A percentile compares a stretch with the other conserved stretches of the same genome.
Conservation (phyloP, 768 basidiomycete genomes). For the Pleurotus tuber-regium region DNA sequence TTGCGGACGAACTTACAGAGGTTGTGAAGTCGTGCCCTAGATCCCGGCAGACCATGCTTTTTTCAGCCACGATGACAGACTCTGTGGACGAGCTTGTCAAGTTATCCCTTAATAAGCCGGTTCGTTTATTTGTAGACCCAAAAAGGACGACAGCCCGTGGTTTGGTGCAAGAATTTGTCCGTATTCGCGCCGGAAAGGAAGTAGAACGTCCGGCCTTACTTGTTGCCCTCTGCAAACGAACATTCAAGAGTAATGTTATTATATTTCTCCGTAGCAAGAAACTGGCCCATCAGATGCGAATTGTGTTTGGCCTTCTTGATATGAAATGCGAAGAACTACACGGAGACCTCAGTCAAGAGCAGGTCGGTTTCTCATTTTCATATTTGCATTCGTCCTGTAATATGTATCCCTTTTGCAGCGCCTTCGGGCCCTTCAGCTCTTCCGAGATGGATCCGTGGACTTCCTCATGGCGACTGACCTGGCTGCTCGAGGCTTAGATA, state of each 20-base stretch:
- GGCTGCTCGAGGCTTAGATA: constrained; percentile 93
- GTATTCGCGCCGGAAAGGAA: constrained; percentile 81
- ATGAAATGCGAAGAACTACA: constrained; percentile 92
- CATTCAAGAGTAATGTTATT: constrained; percentile 81
- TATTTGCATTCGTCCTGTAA: background rate
- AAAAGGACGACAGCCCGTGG: constrained; percentile 84
- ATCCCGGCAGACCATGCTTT: constrained; percentile 95
- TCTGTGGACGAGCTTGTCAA: constrained; percentile 90
- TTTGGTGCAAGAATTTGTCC: constrained; percentile 92
- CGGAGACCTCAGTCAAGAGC: constrained; percentile 94
- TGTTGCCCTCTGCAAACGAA: constrained; percentile 81
- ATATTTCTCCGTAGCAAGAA: constrained; percentile 97
- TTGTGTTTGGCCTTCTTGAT: constrained; percentile 86
- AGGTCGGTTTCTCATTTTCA: constrained; percentile 45
- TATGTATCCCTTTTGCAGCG: constrained; percentile 48
- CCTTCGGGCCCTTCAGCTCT: constrained; percentile 78
- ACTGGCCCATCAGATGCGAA: constrained; percentile 93
- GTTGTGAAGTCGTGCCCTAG: constrained; percentile 88
- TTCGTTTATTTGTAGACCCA: constrained; percentile 93
- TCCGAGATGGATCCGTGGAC: constrained; percentile 86
- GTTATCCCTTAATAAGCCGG: constrained; percentile 90
- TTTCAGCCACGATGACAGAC: constrained; percentile 99
- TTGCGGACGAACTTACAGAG: constrained; percentile 90
- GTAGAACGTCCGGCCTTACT: constrained; percentile 75
- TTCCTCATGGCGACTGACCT: constrained; percentile 96